Conservation (phyloP, 163 green algal genomes). For the Scenedesmus sp. region DNA sequence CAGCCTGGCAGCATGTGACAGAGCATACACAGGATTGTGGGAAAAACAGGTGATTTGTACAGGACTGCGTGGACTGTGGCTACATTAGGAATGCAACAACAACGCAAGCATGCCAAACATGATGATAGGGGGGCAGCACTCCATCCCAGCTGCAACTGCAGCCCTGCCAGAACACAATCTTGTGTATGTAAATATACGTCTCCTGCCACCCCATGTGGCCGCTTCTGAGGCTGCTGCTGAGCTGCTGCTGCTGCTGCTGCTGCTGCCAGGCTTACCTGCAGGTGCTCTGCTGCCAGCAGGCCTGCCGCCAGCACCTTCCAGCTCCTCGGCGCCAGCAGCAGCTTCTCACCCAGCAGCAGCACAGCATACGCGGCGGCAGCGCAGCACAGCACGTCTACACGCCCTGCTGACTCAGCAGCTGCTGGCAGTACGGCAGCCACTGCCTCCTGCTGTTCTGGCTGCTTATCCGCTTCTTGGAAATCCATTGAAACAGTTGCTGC, state of each 20-base stretch:
- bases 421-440: background rate
- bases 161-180: background rate
- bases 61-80: background rate
- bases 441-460: background rate
- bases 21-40: background rate
- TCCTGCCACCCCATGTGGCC: background rate
- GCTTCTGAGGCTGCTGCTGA: background rate
- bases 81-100: background rate
- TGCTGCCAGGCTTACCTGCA: constrained; percentile 8
- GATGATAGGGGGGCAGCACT: background rate
- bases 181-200: background rate
- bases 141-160: background rate
- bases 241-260: background rate
- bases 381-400: background rate
- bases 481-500: background rate
- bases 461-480: background rate
- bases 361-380: constrained; percentile 30
- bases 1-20: background rate
- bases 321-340: constrained; percentile 24
- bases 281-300: background rate
- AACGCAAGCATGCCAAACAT: too few species aligned
- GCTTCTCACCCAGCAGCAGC: constrained; percentile 48
- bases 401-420: background rate
- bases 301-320: constrained; percentile 37
- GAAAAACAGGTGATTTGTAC: background rate